phyloP scores from a whole-genome alignment of 352 stramenopile genomes.

The Globisporangium uncinulatum region DNA sequence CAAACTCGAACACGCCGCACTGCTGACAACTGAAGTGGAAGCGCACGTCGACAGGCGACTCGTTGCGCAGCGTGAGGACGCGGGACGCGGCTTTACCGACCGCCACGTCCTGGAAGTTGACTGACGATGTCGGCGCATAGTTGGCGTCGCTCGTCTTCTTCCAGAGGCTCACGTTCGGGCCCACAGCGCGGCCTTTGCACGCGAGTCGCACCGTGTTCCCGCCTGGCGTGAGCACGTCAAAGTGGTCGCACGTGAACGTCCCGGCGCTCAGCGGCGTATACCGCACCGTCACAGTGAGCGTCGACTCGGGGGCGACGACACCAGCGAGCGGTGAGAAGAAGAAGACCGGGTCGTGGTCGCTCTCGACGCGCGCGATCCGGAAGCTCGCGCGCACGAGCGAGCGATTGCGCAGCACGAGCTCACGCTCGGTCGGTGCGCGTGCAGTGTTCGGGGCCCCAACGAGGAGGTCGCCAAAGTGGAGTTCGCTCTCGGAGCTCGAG shows the following conservation, averaged over 20 bases:
- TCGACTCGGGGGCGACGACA: constrained; percentile 72
- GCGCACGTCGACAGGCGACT: constrained; percentile 55
- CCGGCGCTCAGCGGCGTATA: constrained; percentile 82
- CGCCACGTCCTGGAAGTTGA: constrained; percentile 89
- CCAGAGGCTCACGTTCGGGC: constrained; percentile 64
- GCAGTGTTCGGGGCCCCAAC: constrained; percentile 44
- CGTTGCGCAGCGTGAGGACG: constrained; percentile 82
- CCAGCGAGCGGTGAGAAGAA: constrained; percentile 63
- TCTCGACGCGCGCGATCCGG: constrained; percentile 62
- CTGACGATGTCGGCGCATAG: constrained; percentile 56
- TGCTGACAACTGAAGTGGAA: constrained; percentile 80
- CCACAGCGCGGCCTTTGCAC: constrained; percentile 63
- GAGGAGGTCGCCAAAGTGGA: constrained; percentile 84
- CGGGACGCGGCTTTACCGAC: constrained; percentile 50
- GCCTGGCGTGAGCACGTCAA: constrained; percentile 85
- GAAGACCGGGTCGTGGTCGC: constrained; percentile 84
- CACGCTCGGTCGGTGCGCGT: constrained; percentile 51
- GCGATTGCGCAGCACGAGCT: constrained; percentile 87
- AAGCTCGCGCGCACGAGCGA: constrained; percentile 89
- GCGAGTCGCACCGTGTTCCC: constrained; percentile 78
- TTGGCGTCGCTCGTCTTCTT: constrained; percentile 78
- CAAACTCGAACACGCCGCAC: constrained; percentile 84
- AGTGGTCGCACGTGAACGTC: constrained; percentile 89
- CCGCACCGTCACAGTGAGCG: constrained; percentile 54
- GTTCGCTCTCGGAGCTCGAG: constrained; percentile 60